Conservation (phyloP, 345 rosid genomes). For the Arabidopsis arenosa region DNA sequence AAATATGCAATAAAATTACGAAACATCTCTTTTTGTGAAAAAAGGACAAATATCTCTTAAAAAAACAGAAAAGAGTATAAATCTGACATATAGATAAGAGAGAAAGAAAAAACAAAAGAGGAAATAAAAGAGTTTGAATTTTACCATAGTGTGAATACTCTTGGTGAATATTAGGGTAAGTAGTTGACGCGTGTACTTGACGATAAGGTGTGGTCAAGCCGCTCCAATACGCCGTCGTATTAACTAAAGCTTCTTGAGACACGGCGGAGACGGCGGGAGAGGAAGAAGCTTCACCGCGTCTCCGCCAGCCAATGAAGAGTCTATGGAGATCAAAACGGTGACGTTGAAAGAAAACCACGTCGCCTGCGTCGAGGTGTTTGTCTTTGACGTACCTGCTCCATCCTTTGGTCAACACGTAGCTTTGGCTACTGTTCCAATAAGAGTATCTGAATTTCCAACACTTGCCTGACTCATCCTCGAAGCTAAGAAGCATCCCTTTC, state of each 20-base stretch:
- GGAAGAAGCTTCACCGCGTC: conserved; percentile 46
- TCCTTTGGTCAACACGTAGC: conserved; percentile 91
- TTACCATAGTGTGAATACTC: conserved; percentile 73
- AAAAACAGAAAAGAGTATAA: conserved; percentile 3
- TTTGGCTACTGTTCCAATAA: conserved; percentile 82
- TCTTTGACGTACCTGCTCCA: conserved; percentile 93
- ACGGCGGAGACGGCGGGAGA: conserved; percentile 27
- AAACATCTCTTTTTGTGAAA: background rate
- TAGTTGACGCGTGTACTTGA: conserved; percentile 47
- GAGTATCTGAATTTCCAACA: conserved; percentile 85
- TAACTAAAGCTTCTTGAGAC: conserved; percentile 26
- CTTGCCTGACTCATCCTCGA: conserved; percentile 87
- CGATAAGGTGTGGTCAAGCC: conserved; percentile 44
- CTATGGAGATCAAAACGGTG: conserved; percentile 55
- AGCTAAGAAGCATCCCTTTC: conserved; percentile 62
- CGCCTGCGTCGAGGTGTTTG: conserved; percentile 81
- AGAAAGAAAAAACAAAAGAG: background rate
- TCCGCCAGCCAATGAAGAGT: conserved; percentile 76
- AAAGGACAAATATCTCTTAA: background rate
- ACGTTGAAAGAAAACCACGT: conserved; percentile 68
- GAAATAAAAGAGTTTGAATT: conserved; percentile 29
- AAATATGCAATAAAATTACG: background rate
- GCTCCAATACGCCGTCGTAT: conserved; percentile 39
- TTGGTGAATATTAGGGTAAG: conserved; percentile 52
- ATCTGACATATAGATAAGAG: conserved; percentile 37